Percentiles rank a stretch among this genome's conserved stretches.
Conservation (phyloP, 495 filamentous ascomycete genomes). For the Pyrenopolyporus hunteri region DNA sequence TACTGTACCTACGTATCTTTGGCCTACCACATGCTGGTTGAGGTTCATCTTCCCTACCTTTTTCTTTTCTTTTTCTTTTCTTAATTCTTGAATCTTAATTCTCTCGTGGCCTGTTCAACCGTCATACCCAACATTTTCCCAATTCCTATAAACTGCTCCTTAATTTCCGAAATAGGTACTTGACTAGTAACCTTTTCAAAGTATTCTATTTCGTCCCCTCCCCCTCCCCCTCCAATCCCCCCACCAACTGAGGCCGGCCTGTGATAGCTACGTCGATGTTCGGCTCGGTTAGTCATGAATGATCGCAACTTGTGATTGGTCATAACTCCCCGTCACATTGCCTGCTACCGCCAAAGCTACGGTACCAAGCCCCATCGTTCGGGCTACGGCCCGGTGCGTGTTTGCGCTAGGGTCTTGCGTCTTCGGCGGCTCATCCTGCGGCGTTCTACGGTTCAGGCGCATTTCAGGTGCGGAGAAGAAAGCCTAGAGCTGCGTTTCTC, state of each 20-base stretch:
- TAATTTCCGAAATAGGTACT: no score
- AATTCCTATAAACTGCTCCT: not conserved
- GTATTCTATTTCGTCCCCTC: not conserved
- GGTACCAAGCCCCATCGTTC: conserved; percentile 11
- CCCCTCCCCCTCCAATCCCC: not conserved
- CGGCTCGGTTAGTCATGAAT: not conserved
- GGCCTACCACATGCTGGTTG: no score
- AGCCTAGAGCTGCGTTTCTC: conserved; percentile 22
- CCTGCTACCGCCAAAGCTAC: not conserved
- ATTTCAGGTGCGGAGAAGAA: conserved; percentile 30
- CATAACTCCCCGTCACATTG: conserved; percentile 16
- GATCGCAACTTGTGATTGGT: conserved; percentile 25
- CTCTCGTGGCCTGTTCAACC: no score
- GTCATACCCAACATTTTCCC: not conserved
- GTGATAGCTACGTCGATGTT: no score
- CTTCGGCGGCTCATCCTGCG: conserved; percentile 26
- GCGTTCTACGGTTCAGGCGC: conserved; percentile 21
- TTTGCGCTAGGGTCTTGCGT: conserved; percentile 6
- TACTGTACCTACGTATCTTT: no score
- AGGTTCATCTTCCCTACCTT: not conserved
- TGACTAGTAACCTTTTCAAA: no score
- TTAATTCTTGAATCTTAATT: not conserved
- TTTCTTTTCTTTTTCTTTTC: not conserved
- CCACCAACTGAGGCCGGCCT: not conserved
- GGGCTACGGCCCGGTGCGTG: conserved; percentile 31